phyloP scores from a whole-genome alignment of 2,329 filamentous ascomycete species.

The Nemania serpens region DNA sequence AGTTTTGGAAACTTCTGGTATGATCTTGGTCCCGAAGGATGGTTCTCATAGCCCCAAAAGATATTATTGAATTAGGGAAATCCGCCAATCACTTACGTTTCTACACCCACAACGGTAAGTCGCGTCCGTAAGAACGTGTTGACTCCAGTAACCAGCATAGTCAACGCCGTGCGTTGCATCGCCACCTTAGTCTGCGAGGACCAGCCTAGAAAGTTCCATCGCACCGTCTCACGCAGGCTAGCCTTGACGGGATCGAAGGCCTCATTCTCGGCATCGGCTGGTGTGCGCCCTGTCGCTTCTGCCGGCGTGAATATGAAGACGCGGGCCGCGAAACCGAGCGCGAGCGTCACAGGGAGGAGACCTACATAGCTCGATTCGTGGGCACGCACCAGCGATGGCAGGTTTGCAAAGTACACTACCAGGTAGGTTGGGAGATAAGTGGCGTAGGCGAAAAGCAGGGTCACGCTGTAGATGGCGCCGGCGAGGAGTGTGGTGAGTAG shows the following conservation, averaged over 20 bases:
- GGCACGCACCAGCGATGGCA: conserved; percentile 70
- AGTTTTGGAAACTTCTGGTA: background rate
- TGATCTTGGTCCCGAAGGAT: background rate
- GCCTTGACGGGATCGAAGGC: conserved; percentile 69
- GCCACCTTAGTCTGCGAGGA: conserved; percentile 65
- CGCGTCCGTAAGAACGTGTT: conserved; percentile 68
- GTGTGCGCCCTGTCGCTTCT: conserved; percentile 56
- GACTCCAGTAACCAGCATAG: conserved; percentile 60
- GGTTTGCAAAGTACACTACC: conserved; percentile 73
- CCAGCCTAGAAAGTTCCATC: conserved; percentile 75
- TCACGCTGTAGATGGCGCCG: conserved; percentile 74
- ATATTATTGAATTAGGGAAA: background rate
- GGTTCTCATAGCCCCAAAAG: background rate
- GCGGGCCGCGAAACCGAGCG: conserved; percentile 71
- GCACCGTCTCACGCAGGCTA: conserved; percentile 70
- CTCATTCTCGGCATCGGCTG: conserved; percentile 53
- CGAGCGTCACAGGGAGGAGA: conserved; percentile 61
- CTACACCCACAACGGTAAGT: conserved; percentile 71
- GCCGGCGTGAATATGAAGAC: conserved; percentile 78
- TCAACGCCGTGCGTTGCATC: conserved; percentile 65
- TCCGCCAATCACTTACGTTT: conserved; percentile 44
- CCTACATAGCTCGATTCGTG: conserved; percentile 66
- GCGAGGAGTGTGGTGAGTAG: conserved; percentile 70
- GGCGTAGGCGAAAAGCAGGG: conserved; percentile 69
- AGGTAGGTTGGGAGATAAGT: conserved; percentile 74